These are phyloP conservation scores for Metarhizium humberi DNA, from an alignment of 2,329 filamentous ascomycete species.

Conservation along the genomic window DNA sequence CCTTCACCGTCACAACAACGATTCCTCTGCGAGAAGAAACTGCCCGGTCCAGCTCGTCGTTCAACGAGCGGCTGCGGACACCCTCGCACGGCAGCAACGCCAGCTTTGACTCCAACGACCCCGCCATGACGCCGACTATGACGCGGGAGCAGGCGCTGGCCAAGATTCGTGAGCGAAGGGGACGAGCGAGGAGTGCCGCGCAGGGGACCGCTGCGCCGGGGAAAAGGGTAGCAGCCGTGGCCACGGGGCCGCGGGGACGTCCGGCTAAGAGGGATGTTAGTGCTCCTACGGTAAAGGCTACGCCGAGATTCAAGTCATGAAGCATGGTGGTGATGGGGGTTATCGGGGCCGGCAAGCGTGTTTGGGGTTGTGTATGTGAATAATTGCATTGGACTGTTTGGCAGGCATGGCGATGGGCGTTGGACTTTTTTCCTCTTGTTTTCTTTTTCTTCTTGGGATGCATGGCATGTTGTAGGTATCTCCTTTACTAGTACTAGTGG, in stretches of 20 bases:
- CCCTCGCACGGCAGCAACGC: conserved; percentile 29
- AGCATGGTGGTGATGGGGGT: neutral
- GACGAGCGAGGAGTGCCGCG: conserved; percentile 60
- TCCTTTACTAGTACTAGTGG: neutral
- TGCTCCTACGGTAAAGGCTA: conserved; percentile 27
- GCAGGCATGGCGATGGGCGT: conserved; percentile 9
- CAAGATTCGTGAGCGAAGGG: conserved; percentile 63
- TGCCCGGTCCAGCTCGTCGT: conserved; percentile 26
- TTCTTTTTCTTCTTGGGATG: neutral
- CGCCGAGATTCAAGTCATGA: conserved; percentile 5
- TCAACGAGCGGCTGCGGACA: conserved; percentile 35
- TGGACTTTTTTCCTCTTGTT: neutral
- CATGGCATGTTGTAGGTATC: neutral
- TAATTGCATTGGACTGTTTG: neutral
- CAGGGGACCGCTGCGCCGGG: conserved; percentile 53
- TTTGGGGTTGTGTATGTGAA: neutral
- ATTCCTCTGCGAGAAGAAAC: conserved; percentile 42
- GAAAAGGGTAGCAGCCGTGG: conserved; percentile 44
- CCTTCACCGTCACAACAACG: conserved; percentile 39
- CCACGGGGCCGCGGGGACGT: conserved; percentile 14
- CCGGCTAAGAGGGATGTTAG: conserved; percentile 36
- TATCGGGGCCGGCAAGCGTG: neutral
- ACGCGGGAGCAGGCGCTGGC: conserved; percentile 66
- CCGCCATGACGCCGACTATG: conserved; percentile 55
- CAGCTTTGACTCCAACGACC: conserved; percentile 45